Percentiles rank a stretch among this genome's conserved stretches.
Evolutionary conservation across 2,329 filamentous ascomycete species (phyloP).

Genomic region (Blastomyces parvus): DNA sequence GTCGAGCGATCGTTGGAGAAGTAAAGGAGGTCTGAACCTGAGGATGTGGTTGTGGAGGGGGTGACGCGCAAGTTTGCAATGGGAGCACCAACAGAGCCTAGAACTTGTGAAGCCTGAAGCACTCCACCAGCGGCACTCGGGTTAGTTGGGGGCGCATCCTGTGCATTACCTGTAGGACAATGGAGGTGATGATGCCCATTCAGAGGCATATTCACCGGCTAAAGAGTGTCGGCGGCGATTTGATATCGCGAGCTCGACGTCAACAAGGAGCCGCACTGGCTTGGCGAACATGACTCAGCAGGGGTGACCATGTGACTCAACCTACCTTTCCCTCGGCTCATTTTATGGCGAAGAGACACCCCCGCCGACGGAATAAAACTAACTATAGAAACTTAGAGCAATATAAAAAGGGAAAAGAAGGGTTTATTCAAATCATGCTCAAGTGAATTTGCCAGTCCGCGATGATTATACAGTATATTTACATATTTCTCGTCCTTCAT

Average conservation of each 20-base stretch:
- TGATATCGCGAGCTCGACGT: background rate
- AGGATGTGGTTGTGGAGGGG: conserved; percentile 33
- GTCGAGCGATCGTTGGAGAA: conserved; percentile 28
- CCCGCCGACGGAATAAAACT: background rate
- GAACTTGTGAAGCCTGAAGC: conserved; percentile 37
- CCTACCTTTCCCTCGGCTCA: background rate
- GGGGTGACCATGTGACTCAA: background rate
- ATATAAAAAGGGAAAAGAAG: background rate
- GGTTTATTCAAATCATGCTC: background rate
- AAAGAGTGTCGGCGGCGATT: background rate
- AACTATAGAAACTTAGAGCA: background rate
- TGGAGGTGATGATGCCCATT: conserved; percentile 17
- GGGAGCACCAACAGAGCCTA: conserved; percentile 41
- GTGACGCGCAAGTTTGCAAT: conserved; percentile 32
- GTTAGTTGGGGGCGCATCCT: conserved; percentile 18
- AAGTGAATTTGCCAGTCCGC: background rate
- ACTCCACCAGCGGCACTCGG: conserved; percentile 33
- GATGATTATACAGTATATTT: background rate
- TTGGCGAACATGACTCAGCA: conserved; percentile 1
- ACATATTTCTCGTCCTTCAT: background rate
- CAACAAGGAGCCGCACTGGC: background rate
- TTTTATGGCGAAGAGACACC: background rate
- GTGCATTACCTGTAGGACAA: conserved; percentile 14
- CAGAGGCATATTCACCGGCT: conserved; percentile 17
- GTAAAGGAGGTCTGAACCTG: conserved; percentile 38